These are phyloP conservation scores for Starmerella sp. DNA, from an alignment of 805 yeast species.

Conservation along the genomic window DNA sequence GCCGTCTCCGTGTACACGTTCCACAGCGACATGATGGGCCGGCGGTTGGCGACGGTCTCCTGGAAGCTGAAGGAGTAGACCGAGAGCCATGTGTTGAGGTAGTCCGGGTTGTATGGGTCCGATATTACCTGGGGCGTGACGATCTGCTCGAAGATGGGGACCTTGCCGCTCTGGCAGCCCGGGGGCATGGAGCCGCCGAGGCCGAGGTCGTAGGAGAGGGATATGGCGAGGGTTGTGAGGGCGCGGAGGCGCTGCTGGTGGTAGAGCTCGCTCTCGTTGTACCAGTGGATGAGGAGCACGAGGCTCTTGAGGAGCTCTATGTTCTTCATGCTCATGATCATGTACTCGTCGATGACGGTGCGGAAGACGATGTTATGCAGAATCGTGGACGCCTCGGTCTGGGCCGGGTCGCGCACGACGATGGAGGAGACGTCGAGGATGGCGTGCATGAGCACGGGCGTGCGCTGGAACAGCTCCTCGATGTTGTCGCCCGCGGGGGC, in stretches of 20 bases:
- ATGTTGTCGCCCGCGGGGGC: slow-evolving; percentile 37
- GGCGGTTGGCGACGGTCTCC: slow-evolving; percentile 45
- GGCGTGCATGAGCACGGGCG: slow-evolving; percentile 54
- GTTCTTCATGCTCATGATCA: slow-evolving; percentile 60
- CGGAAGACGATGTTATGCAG: slow-evolving; percentile 27
- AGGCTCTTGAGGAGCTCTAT: slow-evolving; percentile 55
- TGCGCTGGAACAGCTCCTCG: slow-evolving; percentile 38
- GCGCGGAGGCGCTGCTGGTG: slow-evolving; percentile 69
- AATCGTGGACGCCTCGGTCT: slow-evolving; percentile 17
- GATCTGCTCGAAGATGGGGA: slow-evolving; percentile 23
- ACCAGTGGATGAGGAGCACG: slow-evolving; percentile 60
- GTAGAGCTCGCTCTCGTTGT: slow-evolving; percentile 71
- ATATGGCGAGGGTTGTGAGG: slow-evolving; percentile 50
- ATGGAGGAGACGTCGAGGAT: slow-evolving; percentile 52
- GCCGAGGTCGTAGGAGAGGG: slow-evolving; percentile 67
- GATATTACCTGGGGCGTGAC: slow-evolving; percentile 33
- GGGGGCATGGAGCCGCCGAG: slow-evolving; percentile 39
- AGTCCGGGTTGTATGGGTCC: slow-evolving; percentile 36
- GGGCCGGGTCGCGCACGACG: slow-evolving; percentile 26
- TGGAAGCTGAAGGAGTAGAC: slow-evolving; percentile 18
- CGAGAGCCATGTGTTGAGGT: slow-evolving; percentile 37
- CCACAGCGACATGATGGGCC: slow-evolving; percentile 41
- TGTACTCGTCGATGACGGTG: slow-evolving; percentile 39
- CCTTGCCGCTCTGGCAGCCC: slow-evolving; percentile 14
- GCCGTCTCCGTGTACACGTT: slow-evolving; percentile 50